These are phyloP conservation scores for Sugiyamaella marilandica DNA, from an alignment of 805 yeast genomes.

Conservation along the genomic window DNA sequence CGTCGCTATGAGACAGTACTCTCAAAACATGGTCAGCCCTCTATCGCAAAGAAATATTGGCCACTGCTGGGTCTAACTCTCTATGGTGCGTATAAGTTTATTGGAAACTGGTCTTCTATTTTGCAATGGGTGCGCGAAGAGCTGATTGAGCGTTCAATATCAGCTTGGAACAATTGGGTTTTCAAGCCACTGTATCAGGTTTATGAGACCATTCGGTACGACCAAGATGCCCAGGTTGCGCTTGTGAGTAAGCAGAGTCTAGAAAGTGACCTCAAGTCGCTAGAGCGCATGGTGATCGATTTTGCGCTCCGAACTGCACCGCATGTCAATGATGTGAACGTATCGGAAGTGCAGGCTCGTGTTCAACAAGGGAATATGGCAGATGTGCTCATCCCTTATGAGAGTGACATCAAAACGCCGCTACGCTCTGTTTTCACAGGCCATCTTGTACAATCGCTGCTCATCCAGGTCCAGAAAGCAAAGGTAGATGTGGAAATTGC, in stretches of 20 bases:
- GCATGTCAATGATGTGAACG: constrained; percentile 30
- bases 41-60: constrained; percentile 55
- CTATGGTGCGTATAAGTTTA: constrained; percentile 24
- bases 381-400: constrained; percentile 74
- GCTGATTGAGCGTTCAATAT: constrained; percentile 56
- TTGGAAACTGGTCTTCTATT: constrained; percentile 52
- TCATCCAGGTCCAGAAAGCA: constrained; percentile 92
- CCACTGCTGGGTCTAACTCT: constrained; percentile 41
- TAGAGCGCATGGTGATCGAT: constrained; percentile 84
- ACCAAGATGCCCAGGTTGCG: constrained; percentile 65
- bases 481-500: constrained; percentile 94
- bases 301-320: constrained; percentile 38
- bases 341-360: constrained; percentile 30
- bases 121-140: constrained; percentile 53
- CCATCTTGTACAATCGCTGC: constrained; percentile 63
- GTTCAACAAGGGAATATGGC: constrained; percentile 75
- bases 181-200: constrained; percentile 68
- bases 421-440: constrained; percentile 61
- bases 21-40: constrained; percentile 13
- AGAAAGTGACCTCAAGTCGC: constrained; percentile 68
- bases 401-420: constrained; percentile 66
- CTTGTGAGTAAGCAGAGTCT: constrained; percentile 76
- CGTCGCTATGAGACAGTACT: background rate
- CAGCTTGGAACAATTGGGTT: constrained; percentile 81
- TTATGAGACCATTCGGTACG: constrained; percentile 77